Conservation (phyloP, 1,284 basidiomycete species). For the Pascua sp. region DNA sequence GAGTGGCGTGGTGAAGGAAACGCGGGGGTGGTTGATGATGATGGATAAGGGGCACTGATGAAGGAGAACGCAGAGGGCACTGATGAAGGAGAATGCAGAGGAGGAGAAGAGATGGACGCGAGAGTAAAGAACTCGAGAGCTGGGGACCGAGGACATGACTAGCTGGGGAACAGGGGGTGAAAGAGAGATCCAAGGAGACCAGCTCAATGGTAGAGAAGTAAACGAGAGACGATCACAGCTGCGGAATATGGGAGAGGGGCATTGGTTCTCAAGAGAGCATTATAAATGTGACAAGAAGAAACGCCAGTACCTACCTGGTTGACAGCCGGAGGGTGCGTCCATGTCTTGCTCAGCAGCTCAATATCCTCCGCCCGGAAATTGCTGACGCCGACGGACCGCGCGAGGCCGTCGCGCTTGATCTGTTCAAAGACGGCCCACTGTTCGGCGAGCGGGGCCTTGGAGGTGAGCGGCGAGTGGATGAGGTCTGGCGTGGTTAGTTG, state of each 20-base stretch:
- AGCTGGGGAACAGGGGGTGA: no score
- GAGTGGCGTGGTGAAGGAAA: no score
- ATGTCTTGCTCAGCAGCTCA: conserved; percentile 35
- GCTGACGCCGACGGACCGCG: conserved; percentile 77
- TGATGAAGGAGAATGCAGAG: no score
- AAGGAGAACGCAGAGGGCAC: no score
- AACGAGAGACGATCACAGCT: no score
- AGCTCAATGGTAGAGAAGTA: background rate
- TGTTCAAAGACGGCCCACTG: conserved; percentile 70
- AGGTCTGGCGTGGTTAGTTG: conserved; percentile 53
- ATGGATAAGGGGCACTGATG: no score
- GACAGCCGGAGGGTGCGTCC: conserved; percentile 62
- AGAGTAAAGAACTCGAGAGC: no score
- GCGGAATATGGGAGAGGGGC: background rate
- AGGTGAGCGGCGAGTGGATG: conserved; percentile 60
- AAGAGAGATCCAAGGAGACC: background rate
- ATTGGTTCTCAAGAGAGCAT: background rate
- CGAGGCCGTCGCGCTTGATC: conserved; percentile 62
- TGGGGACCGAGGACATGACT: no score
- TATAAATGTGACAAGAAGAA: background rate
- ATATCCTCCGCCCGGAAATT: conserved; percentile 72
- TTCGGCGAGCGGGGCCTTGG: conserved; percentile 24
- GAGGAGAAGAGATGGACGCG: no score
- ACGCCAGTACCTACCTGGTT: conserved; percentile 61
- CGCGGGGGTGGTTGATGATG: no score